Conservation (phyloP, 202 grass and related monocot genomes). For the Musa balbisiana region DNA sequence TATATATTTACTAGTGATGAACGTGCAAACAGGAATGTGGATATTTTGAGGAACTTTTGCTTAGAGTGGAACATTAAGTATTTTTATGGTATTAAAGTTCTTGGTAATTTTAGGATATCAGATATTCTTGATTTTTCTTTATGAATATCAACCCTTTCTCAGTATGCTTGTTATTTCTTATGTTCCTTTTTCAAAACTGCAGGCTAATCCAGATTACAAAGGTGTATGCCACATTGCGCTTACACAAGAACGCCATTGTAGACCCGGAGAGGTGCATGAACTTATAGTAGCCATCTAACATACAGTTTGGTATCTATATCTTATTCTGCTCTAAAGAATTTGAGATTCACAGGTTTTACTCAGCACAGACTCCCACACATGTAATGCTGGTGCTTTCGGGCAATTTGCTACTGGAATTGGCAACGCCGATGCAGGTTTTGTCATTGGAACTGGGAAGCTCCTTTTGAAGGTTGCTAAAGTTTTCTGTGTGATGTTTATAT, state of each 20-base stretch:
- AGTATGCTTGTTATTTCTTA: background rate
- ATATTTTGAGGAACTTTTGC: slow-evolving; percentile 80
- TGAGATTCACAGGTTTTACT: slow-evolving; percentile 56
- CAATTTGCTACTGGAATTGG: slow-evolving; percentile 98
- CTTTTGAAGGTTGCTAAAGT: slow-evolving; percentile 63
- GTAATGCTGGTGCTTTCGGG: slow-evolving; percentile 95
- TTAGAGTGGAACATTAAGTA: slow-evolving; percentile 88
- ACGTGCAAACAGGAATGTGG: slow-evolving; percentile 82
- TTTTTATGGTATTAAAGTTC: slow-evolving; percentile 90
- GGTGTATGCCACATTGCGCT: slow-evolving; percentile 88
- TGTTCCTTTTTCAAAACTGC: slow-evolving; percentile 21
- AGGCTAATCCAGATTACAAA: slow-evolving; percentile 98
- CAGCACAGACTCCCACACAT: slow-evolving; percentile 89
- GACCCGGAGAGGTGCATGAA: slow-evolving; percentile 70
- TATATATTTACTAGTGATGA: slow-evolving; percentile 93
- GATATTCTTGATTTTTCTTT: background rate
- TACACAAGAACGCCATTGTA: slow-evolving; percentile 93
- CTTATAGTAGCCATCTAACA: background rate
- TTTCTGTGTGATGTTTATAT: background rate
- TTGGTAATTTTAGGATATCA: slow-evolving; percentile 64
- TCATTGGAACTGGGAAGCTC: slow-evolving; percentile 83
- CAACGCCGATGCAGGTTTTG: slow-evolving; percentile 93
- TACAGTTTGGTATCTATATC: background rate
- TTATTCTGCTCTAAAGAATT: slow-evolving; percentile 13
- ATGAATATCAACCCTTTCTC: background rate